Base-by-base conservation (phyloP, 2,329 filamentous ascomycete species). In the Dactylellina sp. region DNA sequence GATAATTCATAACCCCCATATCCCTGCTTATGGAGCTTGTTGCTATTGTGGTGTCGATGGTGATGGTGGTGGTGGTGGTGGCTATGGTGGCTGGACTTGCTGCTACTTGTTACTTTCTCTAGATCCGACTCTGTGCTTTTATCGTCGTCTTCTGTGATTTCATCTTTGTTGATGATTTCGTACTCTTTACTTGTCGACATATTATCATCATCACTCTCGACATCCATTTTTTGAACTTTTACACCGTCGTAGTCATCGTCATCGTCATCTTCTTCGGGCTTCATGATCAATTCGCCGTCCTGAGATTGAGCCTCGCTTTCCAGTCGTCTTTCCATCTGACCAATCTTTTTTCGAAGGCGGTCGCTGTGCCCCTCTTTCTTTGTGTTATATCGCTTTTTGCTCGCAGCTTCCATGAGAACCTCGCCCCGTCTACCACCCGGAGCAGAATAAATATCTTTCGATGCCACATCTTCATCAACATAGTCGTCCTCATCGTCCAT, bases 311-410 rank as follows among this genome's bases (percentile, higher is more conserved):
- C 49, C n/a, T 63, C 57, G 18, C 59, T 71, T 20, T 71, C 66
- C 5, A 63, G n/a, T 37, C 66, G 49, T 25, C 66, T 57, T 11
- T 71, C 66, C 50, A 57, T 63, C 59, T 71, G 57, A 0, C 59
- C 52, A 46, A 71, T 50, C 37, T 71, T 71, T 42, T 71, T 71
- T 5, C 50, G 66, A 1, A 57, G 35, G 14, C 66, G 57, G n/a
- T 40, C 40, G 14, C 66, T 63, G 11, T 57, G 59, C 14, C 66
- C 66, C 44, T 59, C 66, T n/a, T 71, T 71, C 37, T 64, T 71
- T 9, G 57, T 25, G 7, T 16, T 28, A 16, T 71, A 28, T 63
- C 66, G 66, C 39, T 64, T 71, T 18, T 63, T 71, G 42, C 57
- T 60, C 4, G 66, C 59, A 46, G 59, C 50, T 20, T 71, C 66